Conservation (phyloP, 108 stramenopile species). For the Fragilariopsis cylindrus region DNA sequence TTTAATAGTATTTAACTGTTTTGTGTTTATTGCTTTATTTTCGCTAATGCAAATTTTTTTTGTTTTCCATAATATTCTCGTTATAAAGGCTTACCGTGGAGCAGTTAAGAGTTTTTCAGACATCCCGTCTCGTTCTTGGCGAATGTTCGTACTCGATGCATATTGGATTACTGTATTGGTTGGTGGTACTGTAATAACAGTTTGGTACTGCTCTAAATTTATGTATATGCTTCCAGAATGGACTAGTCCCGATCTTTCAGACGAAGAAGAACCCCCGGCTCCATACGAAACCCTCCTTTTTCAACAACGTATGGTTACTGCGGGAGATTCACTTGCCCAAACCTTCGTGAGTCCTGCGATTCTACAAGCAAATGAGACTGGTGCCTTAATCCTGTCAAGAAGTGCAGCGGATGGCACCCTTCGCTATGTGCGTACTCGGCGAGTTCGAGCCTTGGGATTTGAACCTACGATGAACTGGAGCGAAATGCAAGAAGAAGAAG, state of each 20-base stretch:
- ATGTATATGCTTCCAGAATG: constrained; percentile 66
- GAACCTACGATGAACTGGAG: constrained; percentile 72
- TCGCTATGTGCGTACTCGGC: constrained; percentile 58
- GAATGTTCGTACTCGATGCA: constrained; percentile 42
- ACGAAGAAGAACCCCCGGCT: constrained; percentile 73
- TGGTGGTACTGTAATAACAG: constrained; percentile 53
- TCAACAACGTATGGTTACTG: constrained; percentile 49
- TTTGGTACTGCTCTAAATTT: constrained; percentile 62
- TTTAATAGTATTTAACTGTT: neutral
- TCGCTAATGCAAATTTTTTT: neutral
- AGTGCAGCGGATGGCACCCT: constrained; percentile 44
- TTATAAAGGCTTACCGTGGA: constrained; percentile 54
- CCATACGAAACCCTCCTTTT: constrained; percentile 66
- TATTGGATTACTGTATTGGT: constrained; percentile 65
- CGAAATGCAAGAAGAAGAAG: constrained; percentile 61
- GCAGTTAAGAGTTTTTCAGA: constrained; percentile 64
- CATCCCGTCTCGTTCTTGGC: constrained; percentile 40
- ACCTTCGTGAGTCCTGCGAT: constrained; percentile 71
- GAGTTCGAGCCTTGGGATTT: constrained; percentile 65
- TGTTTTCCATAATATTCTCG: neutral
- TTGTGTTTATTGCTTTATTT: neutral
- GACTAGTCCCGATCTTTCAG: constrained; percentile 53
- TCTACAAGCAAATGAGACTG: constrained; percentile 80
- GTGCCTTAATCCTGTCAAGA: constrained; percentile 53
- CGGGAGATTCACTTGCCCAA: constrained; percentile 69